Base-by-base conservation (phyloP, 2,329 filamentous ascomycete species). In the Herpotrichia juniperi region DNA sequence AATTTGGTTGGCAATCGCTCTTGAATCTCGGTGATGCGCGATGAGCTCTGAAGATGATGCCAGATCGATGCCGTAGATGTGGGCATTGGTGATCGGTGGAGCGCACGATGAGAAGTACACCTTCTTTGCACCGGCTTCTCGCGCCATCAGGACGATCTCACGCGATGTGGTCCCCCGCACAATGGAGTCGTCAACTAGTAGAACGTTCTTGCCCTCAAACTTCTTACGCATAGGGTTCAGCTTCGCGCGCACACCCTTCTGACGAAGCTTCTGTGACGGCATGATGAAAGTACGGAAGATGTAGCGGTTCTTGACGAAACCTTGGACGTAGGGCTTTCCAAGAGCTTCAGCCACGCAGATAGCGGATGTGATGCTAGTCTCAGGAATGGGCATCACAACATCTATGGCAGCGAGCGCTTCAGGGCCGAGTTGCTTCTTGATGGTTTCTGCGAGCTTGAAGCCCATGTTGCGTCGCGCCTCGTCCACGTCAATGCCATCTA, bases 201-300 rank as follows among this genome's bases (percentile, higher is more conserved):
- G 80, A 7, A 97, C 89, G 53, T 87, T 89, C 63, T 89, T 87
- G 60, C 84, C 90, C 51, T 87, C 81, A 74, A 97, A 97, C 69
- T 97, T 92, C 31, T 87, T 86, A 22, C 87, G 85, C 75, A 97
- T 96, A 17, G 93, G 86, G 54, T 90, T 93, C 32, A 97, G 82
- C 77, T 97, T 97, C 43, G 93, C 85, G 3, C 93, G 87, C 9
- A 97, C 91, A 61, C 91, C 89, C 76, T 93, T 93, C 66, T 94
- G 86, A 3, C 93, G 83, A 16, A 87, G 83, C 61, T 85, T 85
- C 73, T 97, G 93, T 24, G 88, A 89, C 1, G 93, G 87, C 87
- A 90, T 89, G 69, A 92, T 93, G 72, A 93, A 94, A 1, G 91
- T 96, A 44, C 91, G 84, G 81, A 91, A 92, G 54, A 96, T 88